Evolutionary conservation across 106 monocot genomes (phyloP), one percentile per base, ranked within the genome.

Genomic region (Dioscorea alata): DNA sequence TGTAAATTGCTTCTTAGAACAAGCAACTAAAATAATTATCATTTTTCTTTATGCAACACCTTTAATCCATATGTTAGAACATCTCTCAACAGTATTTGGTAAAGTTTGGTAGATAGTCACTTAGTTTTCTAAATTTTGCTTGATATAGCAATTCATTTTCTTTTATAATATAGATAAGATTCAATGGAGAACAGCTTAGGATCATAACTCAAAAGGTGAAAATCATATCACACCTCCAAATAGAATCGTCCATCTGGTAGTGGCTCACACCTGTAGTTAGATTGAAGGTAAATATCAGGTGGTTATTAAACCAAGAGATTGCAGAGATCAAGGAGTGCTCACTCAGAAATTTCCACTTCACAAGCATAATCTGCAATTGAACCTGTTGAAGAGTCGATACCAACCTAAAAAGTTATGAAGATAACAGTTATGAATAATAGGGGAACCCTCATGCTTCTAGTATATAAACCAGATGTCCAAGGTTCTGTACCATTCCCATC

Each of bases 321-420:
- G 22, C 31, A 74, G 42, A 50, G 59, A 49, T 49, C 49, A 22
- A 22, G 19, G 22, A 13, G 50, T 25, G 69, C 91, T 86, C 66
- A 97, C 97, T 92, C 97, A 42, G 83, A 72, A 77, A 99, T 89
- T 88, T 99, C 97, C 25, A 89, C 92, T 93, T 99, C 97, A 84
- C 97, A 99, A 50, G 88, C 97, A 85, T 79, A 81, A 70, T 93
- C 92, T 68, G 89, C 89, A 71, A 93, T 75, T 12, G 85, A 70
- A 77, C 97, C 89, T 32, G 92, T 93, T 35, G 76, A 51, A 71
- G 97, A 77, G 80, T 99, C 97, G 81, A 92, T 73, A 1, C 73
- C 79, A 66, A 87, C 92, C 97, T 97, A 61, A 61, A 79, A 74
- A 15, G 64, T 65, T 42, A 23, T 48, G 67, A 13, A 50, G 60